These are phyloP conservation scores for Phytophthora pistaciae DNA, from an alignment of 352 stramenopile species.

Conservation along the genomic window DNA sequence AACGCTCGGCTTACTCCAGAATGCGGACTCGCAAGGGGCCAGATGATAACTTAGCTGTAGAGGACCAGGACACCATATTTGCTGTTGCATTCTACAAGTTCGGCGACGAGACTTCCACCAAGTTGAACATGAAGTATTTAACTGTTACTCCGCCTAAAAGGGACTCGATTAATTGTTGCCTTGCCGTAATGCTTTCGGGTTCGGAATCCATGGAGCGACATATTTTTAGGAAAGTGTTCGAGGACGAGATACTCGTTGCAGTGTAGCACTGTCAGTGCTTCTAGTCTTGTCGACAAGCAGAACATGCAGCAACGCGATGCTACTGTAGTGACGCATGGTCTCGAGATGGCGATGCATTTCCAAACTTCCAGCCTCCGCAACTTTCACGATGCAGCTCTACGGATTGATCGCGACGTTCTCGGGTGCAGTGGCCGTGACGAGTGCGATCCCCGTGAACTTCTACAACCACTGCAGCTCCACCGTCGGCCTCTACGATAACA, in stretches of 20 bases:
- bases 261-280: neutral
- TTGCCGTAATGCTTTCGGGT: neutral
- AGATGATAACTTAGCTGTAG: too few relatives aligned
- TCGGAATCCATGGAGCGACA: neutral
- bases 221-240: constrained; percentile 25
- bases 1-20: too few relatives aligned
- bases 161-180: too few relatives aligned
- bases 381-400: constrained; percentile 22
- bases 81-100: too few relatives aligned
- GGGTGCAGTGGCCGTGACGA: neutral
- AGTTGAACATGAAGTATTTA: too few relatives aligned
- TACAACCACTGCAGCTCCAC: constrained; percentile 56
- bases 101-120: too few relatives aligned
- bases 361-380: constrained; percentile 5
- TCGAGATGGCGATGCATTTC: constrained; percentile 14
- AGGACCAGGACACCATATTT: too few relatives aligned
- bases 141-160: too few relatives aligned
- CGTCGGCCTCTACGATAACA: constrained; percentile 65
- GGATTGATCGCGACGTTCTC: constrained; percentile 10
- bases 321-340: neutral
- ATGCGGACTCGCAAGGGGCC: too few relatives aligned
- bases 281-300: constrained; percentile 22
- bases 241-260: constrained; percentile 36
- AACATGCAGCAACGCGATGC: constrained; percentile 6
- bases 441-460: constrained; percentile 59